Evolutionary conservation across 108 stramenopile genomes (phyloP).

Genomic region (Fragilaria radians): DNA sequence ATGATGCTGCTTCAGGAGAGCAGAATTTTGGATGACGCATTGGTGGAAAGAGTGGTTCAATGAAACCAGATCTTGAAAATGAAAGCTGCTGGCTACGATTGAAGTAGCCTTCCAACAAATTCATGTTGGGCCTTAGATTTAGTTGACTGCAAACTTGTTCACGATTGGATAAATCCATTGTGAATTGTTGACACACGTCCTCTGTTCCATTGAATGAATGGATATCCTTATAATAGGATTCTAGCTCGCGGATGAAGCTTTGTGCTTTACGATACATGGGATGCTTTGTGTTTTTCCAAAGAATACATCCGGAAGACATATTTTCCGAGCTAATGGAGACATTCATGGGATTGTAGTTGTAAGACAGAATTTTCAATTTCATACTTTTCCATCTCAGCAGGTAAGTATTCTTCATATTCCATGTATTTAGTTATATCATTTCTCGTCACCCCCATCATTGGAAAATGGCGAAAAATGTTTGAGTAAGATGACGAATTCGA

Average conservation of each 20-base stretch:
- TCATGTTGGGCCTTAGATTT: background rate
- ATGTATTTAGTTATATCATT: no score
- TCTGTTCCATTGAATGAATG: background rate
- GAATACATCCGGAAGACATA: background rate
- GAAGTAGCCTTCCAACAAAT: background rate
- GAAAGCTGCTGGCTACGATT: background rate
- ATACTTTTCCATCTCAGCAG: no score
- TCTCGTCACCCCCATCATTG: no score
- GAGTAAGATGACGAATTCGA: no score
- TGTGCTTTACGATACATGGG: background rate
- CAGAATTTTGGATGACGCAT: conserved; percentile 28
- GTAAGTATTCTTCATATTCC: no score
- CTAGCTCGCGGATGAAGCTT: background rate
- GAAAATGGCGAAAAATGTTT: no score
- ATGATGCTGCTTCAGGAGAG: background rate
- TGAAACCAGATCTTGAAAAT: conserved; percentile 8
- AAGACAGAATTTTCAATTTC: no score
- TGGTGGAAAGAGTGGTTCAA: conserved; percentile 24
- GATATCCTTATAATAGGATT: background rate
- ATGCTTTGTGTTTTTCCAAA: background rate
- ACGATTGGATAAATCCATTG: background rate
- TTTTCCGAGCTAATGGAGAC: no score
- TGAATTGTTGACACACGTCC: background rate
- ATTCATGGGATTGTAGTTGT: no score
- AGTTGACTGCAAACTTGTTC: background rate